Evolutionary conservation across 1,284 basidiomycete genomes (phyloP).

Genomic region (Melampsora larici-populina): DNA sequence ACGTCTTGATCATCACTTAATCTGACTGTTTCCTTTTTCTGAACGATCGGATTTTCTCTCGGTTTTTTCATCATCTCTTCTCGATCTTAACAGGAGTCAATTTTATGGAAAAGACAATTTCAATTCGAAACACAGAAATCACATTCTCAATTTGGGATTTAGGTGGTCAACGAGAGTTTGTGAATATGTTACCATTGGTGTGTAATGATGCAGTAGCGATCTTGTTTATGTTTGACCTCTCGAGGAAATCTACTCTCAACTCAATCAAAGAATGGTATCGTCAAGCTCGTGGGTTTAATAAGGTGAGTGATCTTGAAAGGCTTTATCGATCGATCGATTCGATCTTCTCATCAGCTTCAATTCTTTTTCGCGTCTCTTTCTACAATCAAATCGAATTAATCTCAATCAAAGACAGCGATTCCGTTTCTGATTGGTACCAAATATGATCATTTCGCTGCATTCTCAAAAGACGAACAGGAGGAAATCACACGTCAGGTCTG

Average conservation of each 20-base stretch:
- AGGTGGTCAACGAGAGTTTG: constrained; percentile 94
- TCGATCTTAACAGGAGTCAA: constrained; percentile 79
- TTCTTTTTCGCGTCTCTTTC: not conserved
- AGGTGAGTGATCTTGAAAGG: constrained; percentile 59
- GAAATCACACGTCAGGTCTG: constrained; percentile 92
- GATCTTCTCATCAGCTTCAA: not conserved
- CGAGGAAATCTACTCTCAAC: constrained; percentile 91
- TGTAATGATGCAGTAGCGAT: constrained; percentile 98
- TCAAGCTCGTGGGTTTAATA: constrained; percentile 96
- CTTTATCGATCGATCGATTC: not conserved
- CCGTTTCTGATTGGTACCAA: constrained; percentile 79
- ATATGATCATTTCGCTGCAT: constrained; percentile 93
- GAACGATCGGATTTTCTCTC: no score
- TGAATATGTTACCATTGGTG: constrained; percentile 96
- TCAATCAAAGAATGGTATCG: constrained; percentile 99
- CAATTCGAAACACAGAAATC: constrained; percentile 93
- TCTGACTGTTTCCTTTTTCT: no score
- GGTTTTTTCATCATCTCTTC: constrained; percentile 18
- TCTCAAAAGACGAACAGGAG: constrained; percentile 94
- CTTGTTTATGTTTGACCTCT: constrained; percentile 98
- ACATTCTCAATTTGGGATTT: constrained; percentile 99
- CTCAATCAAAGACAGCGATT: constrained; percentile 49
- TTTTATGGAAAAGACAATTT: constrained; percentile 99
- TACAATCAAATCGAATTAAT: no score
- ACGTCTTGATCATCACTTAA: not conserved